phyloP scores from a whole-genome alignment of 768 basidiomycete genomes.

The Auricularia heimuer region DNA sequence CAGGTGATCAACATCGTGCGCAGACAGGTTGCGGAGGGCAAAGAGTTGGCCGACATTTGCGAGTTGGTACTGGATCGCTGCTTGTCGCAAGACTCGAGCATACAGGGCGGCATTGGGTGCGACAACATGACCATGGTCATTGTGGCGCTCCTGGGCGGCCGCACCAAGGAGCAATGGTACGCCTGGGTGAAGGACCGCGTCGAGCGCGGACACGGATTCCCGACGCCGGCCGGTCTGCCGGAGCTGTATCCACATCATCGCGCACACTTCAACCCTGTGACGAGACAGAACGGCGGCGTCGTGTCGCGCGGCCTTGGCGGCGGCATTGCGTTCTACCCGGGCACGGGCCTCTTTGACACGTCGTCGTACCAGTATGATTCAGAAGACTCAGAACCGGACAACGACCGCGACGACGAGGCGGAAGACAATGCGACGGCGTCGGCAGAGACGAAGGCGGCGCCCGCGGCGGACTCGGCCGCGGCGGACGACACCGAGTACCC shows the following conservation, averaged over 20 bases:
- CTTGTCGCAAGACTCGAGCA: constrained; percentile 85
- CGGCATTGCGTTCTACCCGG: neutral
- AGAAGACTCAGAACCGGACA: neutral
- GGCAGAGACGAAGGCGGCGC: neutral
- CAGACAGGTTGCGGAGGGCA: constrained; percentile 68
- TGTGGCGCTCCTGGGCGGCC: constrained; percentile 77
- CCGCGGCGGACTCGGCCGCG: neutral
- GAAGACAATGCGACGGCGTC: neutral
- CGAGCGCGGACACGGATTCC: constrained; percentile 60
- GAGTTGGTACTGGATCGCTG: constrained; percentile 89
- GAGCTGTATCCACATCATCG: constrained; percentile 65
- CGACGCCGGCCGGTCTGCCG: constrained; percentile 66
- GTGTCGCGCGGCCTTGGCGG: neutral
- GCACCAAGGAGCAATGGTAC: constrained; percentile 89
- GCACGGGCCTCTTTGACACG: neutral
- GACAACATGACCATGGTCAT: constrained; percentile 99
- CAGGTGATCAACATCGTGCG: constrained; percentile 86
- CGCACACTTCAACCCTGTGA: neutral
- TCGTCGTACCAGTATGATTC: constrained; percentile 10
- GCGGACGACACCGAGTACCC: neutral
- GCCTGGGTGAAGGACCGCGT: constrained; percentile 80
- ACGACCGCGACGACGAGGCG: neutral
- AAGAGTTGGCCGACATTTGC: constrained; percentile 70
- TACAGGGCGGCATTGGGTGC: constrained; percentile 88
- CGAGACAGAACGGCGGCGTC: neutral